phyloP scores from a whole-genome alignment of 768 basidiomycete genomes.

The Podaxis pistillaris region DNA sequence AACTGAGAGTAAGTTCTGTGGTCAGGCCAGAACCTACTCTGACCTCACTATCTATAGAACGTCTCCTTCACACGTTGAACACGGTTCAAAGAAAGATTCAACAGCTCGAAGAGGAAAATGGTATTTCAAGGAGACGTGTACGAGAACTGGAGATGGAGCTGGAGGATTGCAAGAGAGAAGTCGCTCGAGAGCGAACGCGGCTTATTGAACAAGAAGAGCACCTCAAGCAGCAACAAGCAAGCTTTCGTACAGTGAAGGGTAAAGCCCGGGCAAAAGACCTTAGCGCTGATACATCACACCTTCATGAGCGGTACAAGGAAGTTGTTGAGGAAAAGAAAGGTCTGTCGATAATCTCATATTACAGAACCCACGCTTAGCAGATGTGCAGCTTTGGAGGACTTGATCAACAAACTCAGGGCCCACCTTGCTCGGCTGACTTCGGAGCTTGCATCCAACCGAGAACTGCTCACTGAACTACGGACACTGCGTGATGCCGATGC shows the following conservation, averaged over 20 bases:
- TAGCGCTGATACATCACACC: conserved; percentile 35
- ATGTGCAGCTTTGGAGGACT: conserved; percentile 71
- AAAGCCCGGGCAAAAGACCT: conserved; percentile 32
- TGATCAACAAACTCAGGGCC: conserved; percentile 68
- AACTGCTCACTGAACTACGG: conserved; percentile 64
- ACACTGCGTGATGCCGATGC: conserved; percentile 62
- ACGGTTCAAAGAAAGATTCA: conserved; percentile 66
- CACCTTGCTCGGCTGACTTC: conserved; percentile 77
- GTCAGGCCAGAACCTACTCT: not conserved
- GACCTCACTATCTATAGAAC: conserved; percentile 38
- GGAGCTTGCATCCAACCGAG: conserved; percentile 77
- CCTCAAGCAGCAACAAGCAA: conserved; percentile 34
- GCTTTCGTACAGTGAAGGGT: conserved; percentile 33
- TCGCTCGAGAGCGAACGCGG: conserved; percentile 64
- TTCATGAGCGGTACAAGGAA: conserved; percentile 61
- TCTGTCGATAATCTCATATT: conserved; percentile 26
- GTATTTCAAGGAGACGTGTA: conserved; percentile 78
- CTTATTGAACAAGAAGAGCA: conserved; percentile 56
- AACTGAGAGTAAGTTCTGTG: conserved; percentile 52
- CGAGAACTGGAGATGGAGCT: conserved; percentile 85
- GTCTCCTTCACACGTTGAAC: conserved; percentile 58
- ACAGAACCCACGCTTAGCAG: conserved; percentile 3
- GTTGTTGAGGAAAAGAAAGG: conserved; percentile 90
- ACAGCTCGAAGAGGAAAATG: conserved; percentile 78
- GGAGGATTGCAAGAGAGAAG: conserved; percentile 80